These are phyloP conservation scores for Gracilariopsis chorda DNA, from an alignment of 23 red algal genomes.

Conservation along the genomic window DNA sequence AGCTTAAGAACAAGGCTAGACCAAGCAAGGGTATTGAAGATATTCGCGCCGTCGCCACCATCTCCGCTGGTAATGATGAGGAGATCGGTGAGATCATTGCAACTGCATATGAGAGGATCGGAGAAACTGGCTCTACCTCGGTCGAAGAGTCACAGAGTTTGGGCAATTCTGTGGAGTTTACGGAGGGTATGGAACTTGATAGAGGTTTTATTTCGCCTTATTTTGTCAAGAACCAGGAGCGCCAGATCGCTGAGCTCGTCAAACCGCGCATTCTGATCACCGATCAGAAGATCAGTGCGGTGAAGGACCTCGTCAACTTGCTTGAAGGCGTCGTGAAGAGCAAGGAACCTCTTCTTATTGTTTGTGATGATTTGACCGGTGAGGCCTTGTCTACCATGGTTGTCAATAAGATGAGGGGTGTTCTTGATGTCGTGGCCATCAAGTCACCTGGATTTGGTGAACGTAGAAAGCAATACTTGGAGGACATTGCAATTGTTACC, in stretches of 20 bases:
- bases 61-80: conserved; percentile 90
- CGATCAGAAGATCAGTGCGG: conserved; percentile 89
- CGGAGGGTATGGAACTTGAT: conserved; percentile 99
- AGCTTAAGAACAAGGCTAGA: conserved; percentile 57
- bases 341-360: conserved; percentile 96
- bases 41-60: conserved; percentile 90
- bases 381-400: conserved; percentile 98
- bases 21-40: conserved; percentile 88
- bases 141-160: conserved; percentile 98
- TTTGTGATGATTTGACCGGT: conserved; percentile 92
- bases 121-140: conserved; percentile 85
- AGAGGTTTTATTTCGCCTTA: conserved; percentile 96
- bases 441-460: conserved; percentile 99
- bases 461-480: conserved; percentile 96
- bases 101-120: conserved; percentile 84
- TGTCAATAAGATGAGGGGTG: conserved; percentile 99
- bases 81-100: conserved; percentile 97
- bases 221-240: conserved; percentile 99
- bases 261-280: conserved; percentile 89
- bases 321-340: conserved; percentile 88
- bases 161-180: conserved; percentile 90
- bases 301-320: conserved; percentile 86
- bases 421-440: conserved; percentile 91
- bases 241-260: conserved; percentile 75
- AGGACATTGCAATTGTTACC: conserved; percentile 96